Evolutionary conservation across 768 basidiomycete genomes (phyloP).

Genomic region (Termitomyces sp.): DNA sequence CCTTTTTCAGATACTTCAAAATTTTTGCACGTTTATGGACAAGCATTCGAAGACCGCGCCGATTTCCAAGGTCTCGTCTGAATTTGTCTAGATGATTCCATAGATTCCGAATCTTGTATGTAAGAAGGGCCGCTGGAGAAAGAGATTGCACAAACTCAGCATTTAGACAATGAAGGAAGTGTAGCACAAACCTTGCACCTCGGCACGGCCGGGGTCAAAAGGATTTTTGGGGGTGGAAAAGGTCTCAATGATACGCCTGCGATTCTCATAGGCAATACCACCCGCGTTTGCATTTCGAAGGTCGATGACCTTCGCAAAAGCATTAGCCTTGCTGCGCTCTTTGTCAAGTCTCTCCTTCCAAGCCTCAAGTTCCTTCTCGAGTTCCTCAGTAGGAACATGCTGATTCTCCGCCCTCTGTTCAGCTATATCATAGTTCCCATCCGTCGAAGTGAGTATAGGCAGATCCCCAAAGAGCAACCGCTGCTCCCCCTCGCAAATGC

Average conservation of each 20-base stretch:
- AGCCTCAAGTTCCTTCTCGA: not conserved
- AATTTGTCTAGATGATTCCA: constrained; percentile 67
- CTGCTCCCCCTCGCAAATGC: constrained; percentile 55
- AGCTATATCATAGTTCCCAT: constrained; percentile 20
- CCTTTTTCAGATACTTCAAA: constrained; percentile 69
- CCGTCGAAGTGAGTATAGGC: constrained; percentile 40
- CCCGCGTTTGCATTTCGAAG: constrained; percentile 82
- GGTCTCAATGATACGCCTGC: constrained; percentile 66
- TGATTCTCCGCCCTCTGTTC: not conserved
- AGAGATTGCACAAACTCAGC: not conserved
- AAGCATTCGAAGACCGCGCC: constrained; percentile 68
- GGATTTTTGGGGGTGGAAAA: constrained; percentile 71
- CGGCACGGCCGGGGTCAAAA: constrained; percentile 76
- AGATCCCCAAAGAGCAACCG: constrained; percentile 62
- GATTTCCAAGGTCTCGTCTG: constrained; percentile 74
- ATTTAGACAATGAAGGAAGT: not conserved
- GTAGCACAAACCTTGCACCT: constrained; percentile 72
- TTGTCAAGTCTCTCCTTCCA: constrained; percentile 19
- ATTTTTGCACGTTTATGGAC: constrained; percentile 82
- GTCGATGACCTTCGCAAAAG: constrained; percentile 70
- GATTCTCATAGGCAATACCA: constrained; percentile 87
- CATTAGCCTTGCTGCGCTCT: constrained; percentile 43
- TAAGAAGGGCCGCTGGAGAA: constrained; percentile 74
- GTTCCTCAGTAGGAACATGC: constrained; percentile 6
- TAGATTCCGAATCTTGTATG: constrained; percentile 79